phyloP scores from a whole-genome alignment of 208 protist species.

The Kentomonas sorsogonicus region DNA sequence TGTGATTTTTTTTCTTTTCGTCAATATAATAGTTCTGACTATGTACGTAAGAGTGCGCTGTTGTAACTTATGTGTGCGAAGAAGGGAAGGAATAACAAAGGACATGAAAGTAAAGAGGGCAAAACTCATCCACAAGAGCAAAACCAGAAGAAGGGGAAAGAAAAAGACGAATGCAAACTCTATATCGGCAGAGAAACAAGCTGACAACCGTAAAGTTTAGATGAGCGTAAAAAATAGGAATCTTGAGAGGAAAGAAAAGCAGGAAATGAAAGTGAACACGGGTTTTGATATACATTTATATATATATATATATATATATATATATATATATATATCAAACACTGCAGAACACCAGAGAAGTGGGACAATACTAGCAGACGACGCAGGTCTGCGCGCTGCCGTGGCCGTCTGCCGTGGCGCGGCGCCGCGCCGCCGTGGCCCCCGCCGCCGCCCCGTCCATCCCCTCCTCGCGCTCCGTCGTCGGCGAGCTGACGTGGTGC shows the following conservation, averaged over 20 bases:
- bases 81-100: too few species aligned
- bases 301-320: neutral
- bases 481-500: too few species aligned
- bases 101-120: neutral
- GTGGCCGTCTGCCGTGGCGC: too few species aligned
- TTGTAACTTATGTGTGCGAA: neutral
- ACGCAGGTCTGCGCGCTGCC: too few species aligned
- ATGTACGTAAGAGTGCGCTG: neutral
- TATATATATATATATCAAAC: constrained; percentile 3
- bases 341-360: neutral
- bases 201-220: neutral
- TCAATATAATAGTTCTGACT: constrained; percentile 5
- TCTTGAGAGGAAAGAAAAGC: neutral
- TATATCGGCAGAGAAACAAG: neutral
- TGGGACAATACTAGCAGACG: too few species aligned
- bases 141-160: too few species aligned
- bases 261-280: neutral
- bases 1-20: too few species aligned
- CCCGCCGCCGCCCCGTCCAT: too few species aligned
- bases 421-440: too few species aligned
- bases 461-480: too few species aligned
- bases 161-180: neutral
- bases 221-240: neutral
- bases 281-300: neutral
- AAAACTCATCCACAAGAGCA: neutral